Percentiles rank a stretch among this genome's conserved stretches.
Conservation (phyloP, 169 alveolate genomes). For the Plasmodium vinckei region DNA sequence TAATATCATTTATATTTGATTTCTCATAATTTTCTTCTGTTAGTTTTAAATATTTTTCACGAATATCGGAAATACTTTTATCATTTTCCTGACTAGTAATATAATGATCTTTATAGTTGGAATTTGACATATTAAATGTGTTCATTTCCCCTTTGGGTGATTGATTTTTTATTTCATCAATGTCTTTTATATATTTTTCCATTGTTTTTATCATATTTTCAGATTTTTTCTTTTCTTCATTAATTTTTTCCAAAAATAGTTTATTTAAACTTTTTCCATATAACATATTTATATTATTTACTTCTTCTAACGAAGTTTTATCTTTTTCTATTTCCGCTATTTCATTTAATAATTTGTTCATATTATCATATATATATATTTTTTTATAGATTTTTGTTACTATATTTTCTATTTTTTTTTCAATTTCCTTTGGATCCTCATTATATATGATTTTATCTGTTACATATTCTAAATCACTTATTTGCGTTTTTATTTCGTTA, state of each 20-base stretch:
- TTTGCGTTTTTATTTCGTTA: too few species aligned
- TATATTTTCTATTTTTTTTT: too few species aligned
- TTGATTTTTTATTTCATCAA: neutral
- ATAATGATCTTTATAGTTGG: neutral
- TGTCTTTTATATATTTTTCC: neutral
- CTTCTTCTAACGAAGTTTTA: neutral
- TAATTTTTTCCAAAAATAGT: neutral
- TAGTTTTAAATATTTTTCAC: neutral
- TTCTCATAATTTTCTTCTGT: neutral
- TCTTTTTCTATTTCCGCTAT: neutral
- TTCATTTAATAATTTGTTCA: neutral
- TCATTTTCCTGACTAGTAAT: neutral
- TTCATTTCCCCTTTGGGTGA: neutral
- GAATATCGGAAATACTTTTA: neutral
- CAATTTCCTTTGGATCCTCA: too few species aligned
- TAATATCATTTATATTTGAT: neutral
- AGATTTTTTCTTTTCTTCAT: neutral
- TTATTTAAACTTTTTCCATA: neutral
- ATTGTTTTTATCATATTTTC: neutral
- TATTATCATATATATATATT: neutral
- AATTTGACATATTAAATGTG: neutral
- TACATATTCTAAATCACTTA: too few species aligned
- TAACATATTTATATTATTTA: neutral
- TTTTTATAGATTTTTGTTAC: neutral
- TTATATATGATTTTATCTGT: too few species aligned